Base-by-base conservation (phyloP, 2,329 filamentous ascomycete species). In the Talaromyces atroroseus region DNA sequence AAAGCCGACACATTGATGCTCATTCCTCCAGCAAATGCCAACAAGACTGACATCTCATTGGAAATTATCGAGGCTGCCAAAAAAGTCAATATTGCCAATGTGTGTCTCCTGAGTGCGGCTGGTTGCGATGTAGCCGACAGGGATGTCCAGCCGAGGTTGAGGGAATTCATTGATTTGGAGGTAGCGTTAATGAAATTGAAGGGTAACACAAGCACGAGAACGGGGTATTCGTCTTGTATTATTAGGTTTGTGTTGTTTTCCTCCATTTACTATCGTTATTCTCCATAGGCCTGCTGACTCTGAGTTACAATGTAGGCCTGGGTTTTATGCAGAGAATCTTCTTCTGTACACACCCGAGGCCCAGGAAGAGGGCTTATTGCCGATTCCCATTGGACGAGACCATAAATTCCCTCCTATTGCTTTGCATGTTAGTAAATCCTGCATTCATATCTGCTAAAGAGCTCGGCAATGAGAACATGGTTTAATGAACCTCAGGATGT, bases 241-340 rank as follows among this genome's bases (percentile, higher is more conserved):
- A 78, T 80, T 59, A 68, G 77, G 76, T 77, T 58, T 54, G 68
- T 56, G 32, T 20, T 38, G 2, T 29, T 57, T 29, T 34, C 36
- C 24, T 26, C 5, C 2, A 6, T 10, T 16, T 8, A 56, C 18
- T 3, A 32, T 42, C 20, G n/a, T n/a, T n/a, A n/a, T 8, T 10
- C 7, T 38, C 18, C 20, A 20, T 23, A 20, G 4, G 5, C 4
- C 7, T 21, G 18, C 18, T 21, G 18, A 12, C 18, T n/a, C 10
- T n/a, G 20, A 3, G 18, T 8, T 44, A 16, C 11, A 36, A 36
- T 53, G 45, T 47, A 78, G 76, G 4, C 75, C 77, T 16, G 77
- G 78, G 2, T 80, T 80, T 60, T 80, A 80, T 59, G 76, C 77
- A 2, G 78, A 80, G 64, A 81, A 80, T 54, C 65, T 80, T n/a